Conservation (phyloP, 163 green algal genomes). For the Dunaliella salina region DNA sequence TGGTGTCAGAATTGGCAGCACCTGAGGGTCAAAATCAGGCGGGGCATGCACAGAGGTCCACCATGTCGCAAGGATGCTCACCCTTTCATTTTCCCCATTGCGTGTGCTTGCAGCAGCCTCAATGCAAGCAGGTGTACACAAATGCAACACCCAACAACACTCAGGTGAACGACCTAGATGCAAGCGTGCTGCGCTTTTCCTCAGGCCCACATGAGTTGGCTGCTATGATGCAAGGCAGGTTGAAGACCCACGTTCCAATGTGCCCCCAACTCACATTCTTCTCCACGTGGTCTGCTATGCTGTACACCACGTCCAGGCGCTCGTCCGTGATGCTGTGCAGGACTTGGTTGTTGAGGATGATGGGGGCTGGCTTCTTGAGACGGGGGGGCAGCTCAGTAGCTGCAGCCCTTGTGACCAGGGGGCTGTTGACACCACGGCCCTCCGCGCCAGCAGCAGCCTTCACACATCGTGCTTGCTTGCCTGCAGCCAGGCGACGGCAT, state of each 20-base stretch:
- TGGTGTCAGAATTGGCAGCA: constrained; percentile 64
- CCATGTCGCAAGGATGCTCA: too few species aligned
- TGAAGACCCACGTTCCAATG: too few species aligned
- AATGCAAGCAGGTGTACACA: too few species aligned
- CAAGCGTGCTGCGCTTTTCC: too few species aligned
- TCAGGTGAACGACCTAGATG: too few species aligned
- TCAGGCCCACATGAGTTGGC: too few species aligned
- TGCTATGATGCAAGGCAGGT: too few species aligned
- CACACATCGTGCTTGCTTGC: neutral
- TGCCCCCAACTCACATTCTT: constrained; percentile 55
- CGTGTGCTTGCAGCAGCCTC: too few species aligned
- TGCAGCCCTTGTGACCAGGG: neutral
- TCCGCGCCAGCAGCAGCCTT: neutral
- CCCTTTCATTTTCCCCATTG: too few species aligned
- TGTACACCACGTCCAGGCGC: constrained; percentile 68
- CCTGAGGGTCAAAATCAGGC: constrained; percentile 28
- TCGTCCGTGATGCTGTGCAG: constrained; percentile 71
- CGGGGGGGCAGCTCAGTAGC: neutral
- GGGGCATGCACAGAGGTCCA: too few species aligned
- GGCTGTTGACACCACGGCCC: neutral
- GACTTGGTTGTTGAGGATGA: constrained; percentile 73
- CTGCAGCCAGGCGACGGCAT: neutral
- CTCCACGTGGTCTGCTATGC: constrained; percentile 62
- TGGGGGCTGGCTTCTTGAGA: constrained; percentile 34
- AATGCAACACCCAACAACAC: too few species aligned